Base-by-base conservation (phyloP, 345 rosid genomes). In the Dovyalis caffra region DNA sequence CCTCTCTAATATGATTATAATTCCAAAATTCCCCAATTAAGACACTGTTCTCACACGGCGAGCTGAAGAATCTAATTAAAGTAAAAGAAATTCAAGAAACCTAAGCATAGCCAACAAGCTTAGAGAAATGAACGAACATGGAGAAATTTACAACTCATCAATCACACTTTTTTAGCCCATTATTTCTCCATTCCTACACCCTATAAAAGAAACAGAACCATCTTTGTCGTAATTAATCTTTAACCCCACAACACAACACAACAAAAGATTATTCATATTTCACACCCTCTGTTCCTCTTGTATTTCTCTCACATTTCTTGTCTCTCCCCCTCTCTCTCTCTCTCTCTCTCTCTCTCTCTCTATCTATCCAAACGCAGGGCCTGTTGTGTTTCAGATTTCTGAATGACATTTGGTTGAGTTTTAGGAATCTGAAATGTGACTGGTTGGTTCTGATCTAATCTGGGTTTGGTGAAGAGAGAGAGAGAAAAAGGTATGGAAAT, bases 401-500 rank as follows among this genome's bases (percentile, higher is more conserved):
- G 26, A 56, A 56, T 10, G 60, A n/a, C 60, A 56, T n/a, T 23
- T n/a, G 28, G 60, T 26, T 9, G 60, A n/a, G 28, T 23, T n/a
- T 8, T 62, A 16, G 34, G 32, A 62, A 7, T 26, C 35, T 62
- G 65, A 15, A 31, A 62, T 5, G 35, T 29, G 65, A 62, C 14
- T 62, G 65, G 65, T 6, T 62, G 65, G 34, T 62, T 31, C 37
- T 72, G 29, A 16, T 66, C 69, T 69, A 77, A 68, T 64, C 29
- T 38, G 60, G 77, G 66, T 72, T 35, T 25, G 77, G 76, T 64
- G 29, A 35, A 66, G 14, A n/a, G 2, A 18, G 23, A 18, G 25
- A 16, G 34, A 33, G 43, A 37, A 29, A 56, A 25, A 23, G 33
- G 26, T 47, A 87, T 87, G 90, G 88, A 82, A 76, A 49, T 68